Base-by-base conservation (phyloP, 208 protist genomes). In the Vickermania spadyakhi region DNA sequence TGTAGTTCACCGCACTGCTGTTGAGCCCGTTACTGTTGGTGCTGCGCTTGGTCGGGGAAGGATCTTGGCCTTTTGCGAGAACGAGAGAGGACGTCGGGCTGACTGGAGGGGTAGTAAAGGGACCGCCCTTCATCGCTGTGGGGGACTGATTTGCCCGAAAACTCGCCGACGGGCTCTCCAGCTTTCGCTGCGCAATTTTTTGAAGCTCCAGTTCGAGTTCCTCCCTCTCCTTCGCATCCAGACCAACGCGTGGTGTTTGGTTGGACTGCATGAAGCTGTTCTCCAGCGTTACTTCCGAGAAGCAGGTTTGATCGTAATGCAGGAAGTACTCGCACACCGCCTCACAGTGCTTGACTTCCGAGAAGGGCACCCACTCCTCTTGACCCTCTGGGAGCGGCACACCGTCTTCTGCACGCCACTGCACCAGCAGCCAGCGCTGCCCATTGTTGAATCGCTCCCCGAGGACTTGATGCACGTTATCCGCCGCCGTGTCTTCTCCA, bases 151-250 rank as follows among this genome's bases (percentile, higher is more conserved):
- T n/a, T n/a, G n/a, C n/a, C 36, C 36, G 36, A 7, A 45, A n/a
- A 18, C 36, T 45, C 11, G 36, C 7, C 11, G 36, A 45, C 11
- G 36, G 36, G 36, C 36, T 45, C 36, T 45, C 36, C 4, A 75
- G 41, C 11, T 60, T 18, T 2, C 75, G 64, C 7, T 64, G 70
- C 0, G 68, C 73, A 45, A 86, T 66, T 55, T 72, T 29, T 0
- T 64, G 67, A 14, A 89, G 68, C 66, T 84, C 52, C 36, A 56
- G 54, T 58, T 82, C 72, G 3, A 89, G 56, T 56, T 84, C 77
- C 21, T 81, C 61, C 5, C 81, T 70, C 64, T 89, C 81, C 31
- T 53, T 49, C 25, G 58, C 62, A 22, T 85, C 75, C 23, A 89
- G 64, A n/a, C n/a, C n/a, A 2, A 58, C 66, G 31, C 54, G 55